Evolutionary conservation across 169 alveolate genomes (phyloP), one percentile per base, ranked within the genome.

Genomic region (Eimeria maxima): DNA sequence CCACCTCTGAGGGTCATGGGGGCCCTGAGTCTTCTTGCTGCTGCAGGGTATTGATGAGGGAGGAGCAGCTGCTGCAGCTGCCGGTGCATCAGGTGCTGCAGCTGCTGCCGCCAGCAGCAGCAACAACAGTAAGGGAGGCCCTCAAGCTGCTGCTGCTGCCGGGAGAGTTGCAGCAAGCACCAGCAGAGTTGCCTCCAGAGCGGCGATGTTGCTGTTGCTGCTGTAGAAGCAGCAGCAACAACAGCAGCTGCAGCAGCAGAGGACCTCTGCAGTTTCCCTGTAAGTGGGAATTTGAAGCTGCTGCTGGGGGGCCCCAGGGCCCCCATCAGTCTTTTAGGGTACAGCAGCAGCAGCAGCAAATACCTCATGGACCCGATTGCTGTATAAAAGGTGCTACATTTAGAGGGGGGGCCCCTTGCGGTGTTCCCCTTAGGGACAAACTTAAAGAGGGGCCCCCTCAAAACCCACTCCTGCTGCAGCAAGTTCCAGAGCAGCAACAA

Each of bases 321-420:
- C 80, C 38, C 47, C 80, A 69, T 10, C 29, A 10, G 11, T 16
- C 74, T 6, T 6, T 5, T 10, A 6, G 8, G 84, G 27, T 6
- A 29, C 84, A 73, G 84, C 84, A 73, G 50, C 84, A 73, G 84
- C 84, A 73, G 84, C 84, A 73, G 29, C 84, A 73, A 50, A 44
- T 24, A 50, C 84, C 13, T 44, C 80, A n/a, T 10, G 80, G 14
- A 33, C 45, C 38, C 6, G 80, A n/a, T 8, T 33, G 27, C 4
- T 69, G 20, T 6, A 2, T 10, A 24, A 57, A 24, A 14, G 67
- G 67, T 14, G 24, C 24, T 24, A 13, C n/a, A 7, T 8, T 13
- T 57, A 18, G 18, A 14, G 67, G 67, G 67, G 67, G 67, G n/a
- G n/a, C 67, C 67, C 67, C 57, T 50, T 50, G 57, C 11, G 57